Evolutionary conservation across 148 eudicot species (phyloP).

Genomic region (Nepenthes gracilis): DNA sequence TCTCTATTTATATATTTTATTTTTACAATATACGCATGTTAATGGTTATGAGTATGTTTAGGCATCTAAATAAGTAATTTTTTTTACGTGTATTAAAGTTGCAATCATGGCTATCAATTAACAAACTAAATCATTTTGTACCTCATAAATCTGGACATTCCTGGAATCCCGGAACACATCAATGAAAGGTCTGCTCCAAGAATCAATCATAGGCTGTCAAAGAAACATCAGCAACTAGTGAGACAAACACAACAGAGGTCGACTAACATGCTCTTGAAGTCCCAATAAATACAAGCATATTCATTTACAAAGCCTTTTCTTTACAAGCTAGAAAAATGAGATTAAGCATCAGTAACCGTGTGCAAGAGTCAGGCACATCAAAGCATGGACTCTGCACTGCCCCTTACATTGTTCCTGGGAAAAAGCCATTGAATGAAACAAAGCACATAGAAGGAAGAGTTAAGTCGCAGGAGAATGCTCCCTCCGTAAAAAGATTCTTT

Average conservation of each 20-base stretch:
- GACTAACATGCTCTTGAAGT: background rate
- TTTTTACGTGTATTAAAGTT: too few relatives aligned
- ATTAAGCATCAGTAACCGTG: background rate
- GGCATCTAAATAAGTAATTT: too few relatives aligned
- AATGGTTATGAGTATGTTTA: too few relatives aligned
- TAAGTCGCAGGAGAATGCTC: too few relatives aligned
- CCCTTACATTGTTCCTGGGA: too few relatives aligned
- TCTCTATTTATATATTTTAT: too few relatives aligned
- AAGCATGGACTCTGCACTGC: background rate
- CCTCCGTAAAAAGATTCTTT: too few relatives aligned
- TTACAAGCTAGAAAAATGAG: background rate
- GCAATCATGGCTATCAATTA: too few relatives aligned
- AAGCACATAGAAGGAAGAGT: too few relatives aligned
- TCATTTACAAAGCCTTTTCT: background rate
- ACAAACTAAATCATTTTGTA: constrained; percentile 11
- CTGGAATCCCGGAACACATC: constrained; percentile 36
- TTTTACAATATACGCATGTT: too few relatives aligned
- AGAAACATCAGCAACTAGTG: constrained; percentile 3
- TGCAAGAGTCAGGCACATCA: background rate
- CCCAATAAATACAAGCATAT: background rate
- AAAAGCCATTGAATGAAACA: too few relatives aligned
- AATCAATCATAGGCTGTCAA: constrained; percentile 63
- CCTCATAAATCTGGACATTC: constrained; percentile 67
- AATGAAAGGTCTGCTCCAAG: constrained; percentile 77
- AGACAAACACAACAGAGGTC: background rate